These are phyloP conservation scores for Neobulgaria alba DNA, from an alignment of 2,329 filamentous ascomycete species.

Conservation along the genomic window DNA sequence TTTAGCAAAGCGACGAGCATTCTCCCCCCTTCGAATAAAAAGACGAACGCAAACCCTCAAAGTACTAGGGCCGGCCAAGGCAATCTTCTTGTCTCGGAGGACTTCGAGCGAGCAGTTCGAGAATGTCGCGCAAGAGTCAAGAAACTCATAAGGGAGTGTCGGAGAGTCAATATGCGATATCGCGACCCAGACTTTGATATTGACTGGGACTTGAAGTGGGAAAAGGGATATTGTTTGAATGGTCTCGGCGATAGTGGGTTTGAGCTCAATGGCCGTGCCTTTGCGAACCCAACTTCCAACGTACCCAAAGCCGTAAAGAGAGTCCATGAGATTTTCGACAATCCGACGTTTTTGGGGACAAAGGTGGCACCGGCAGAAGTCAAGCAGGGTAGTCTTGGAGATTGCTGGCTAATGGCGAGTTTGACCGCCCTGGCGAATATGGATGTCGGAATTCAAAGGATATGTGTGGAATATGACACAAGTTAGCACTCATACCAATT, in stretches of 20 bases:
- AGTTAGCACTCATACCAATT: conserved; percentile 16
- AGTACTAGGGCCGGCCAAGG: conserved; percentile 35
- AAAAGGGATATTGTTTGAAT: conserved; percentile 29
- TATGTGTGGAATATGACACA: conserved; percentile 68
- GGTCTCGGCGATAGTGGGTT: conserved; percentile 34
- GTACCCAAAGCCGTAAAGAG: conserved; percentile 70
- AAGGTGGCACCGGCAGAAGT: conserved; percentile 72
- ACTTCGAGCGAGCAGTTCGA: conserved; percentile 62
- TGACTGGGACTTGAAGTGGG: conserved; percentile 45
- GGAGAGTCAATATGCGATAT: conserved; percentile 74
- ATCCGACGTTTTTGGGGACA: conserved; percentile 69
- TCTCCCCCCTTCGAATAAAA: conserved; percentile 50
- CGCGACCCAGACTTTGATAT: conserved; percentile 71
- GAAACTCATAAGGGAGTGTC: conserved; percentile 56
- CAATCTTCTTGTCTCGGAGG: conserved; percentile 51
- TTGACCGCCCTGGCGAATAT: conserved; percentile 70
- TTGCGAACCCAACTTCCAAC: conserved; percentile 38
- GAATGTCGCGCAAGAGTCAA: conserved; percentile 58
- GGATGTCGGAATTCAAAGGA: conserved; percentile 57
- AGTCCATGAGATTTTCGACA: conserved; percentile 67
- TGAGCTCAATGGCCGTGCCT: conserved; percentile 38
- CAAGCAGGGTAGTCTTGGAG: conserved; percentile 67
- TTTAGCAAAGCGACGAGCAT: conserved; percentile 59
- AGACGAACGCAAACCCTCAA: conserved; percentile 2
- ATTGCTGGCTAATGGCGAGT: conserved; percentile 82